Evolutionary conservation across 495 filamentous ascomycete genomes (phyloP), one percentile per base, ranked within the genome.

Genomic region (Chaetomium fimeti): DNA sequence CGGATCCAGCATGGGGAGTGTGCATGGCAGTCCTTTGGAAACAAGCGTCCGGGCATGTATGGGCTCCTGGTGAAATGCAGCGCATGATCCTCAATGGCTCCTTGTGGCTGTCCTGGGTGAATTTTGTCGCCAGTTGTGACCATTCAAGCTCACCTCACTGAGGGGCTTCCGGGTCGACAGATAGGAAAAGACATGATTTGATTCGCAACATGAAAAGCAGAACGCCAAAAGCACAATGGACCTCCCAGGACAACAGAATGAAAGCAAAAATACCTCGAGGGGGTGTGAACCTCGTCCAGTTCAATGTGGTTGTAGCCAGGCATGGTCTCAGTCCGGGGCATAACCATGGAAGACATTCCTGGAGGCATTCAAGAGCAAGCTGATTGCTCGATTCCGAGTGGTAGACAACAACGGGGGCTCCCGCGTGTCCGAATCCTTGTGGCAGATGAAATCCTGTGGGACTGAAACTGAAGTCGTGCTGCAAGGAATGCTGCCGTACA

Each of bases 281-380:
- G 80, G 70, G 78, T 79, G 71, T 81, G 78, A 72, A 81, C 78
- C 73, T 82, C 79, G 66, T 82, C 80, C 73, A 80, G 72, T 69
- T 81, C 79, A 71, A 75, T 63, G 68, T 78, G 75, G 62, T 75
- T 81, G 74, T 69, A 81, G 69, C 74, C 74, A 73, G 79, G 72
- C 80, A 82, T 81, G 68, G 64, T 79, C 62, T 78, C 74, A 69
- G 66, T 72, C 71, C 74, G 74, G 72, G 76, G 65, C 67, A 77
- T 65, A 77, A 78, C 73, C 75, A 78, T 70, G 72, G 77, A 69
- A 76, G 74, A 76, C 77, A 78, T 76, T 76, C 68, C 69, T 62
- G 66, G 67, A 49, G 61, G 57, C 47, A 67, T 54, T 28, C 62
- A 65, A 69, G 66, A 68, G 64, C 62, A 61, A 60, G 49, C 43